phyloP scores from a whole-genome alignment of 2,329 filamentous ascomycete species.

The Colletotrichum plurivorum region DNA sequence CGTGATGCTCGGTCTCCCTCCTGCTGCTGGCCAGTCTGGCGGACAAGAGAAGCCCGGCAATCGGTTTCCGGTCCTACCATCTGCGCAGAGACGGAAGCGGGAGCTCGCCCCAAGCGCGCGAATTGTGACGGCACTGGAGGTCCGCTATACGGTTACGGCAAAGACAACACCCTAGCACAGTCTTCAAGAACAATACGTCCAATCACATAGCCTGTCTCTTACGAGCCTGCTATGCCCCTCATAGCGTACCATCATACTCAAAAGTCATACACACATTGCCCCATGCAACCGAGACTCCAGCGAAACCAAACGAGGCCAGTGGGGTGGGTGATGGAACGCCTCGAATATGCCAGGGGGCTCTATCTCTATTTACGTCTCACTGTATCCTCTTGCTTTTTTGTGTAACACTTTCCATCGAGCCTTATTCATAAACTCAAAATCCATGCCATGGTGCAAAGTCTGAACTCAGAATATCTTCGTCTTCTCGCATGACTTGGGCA shows the following conservation, averaged over 20 bases:
- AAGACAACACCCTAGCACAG: too few species aligned
- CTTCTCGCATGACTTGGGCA: neutral
- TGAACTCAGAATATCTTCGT: neutral
- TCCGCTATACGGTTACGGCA: too few species aligned
- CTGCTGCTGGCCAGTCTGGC: too few species aligned
- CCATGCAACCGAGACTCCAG: slow-evolving; percentile 38
- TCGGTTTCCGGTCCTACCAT: too few species aligned
- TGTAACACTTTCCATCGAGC: slow-evolving; percentile 27
- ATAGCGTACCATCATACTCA: slow-evolving; percentile 27
- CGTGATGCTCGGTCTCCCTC: too few species aligned
- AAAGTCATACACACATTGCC: slow-evolving; percentile 30
- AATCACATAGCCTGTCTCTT: neutral
- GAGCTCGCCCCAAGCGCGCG: too few species aligned
- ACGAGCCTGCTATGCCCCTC: slow-evolving; percentile 14
- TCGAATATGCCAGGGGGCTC: slow-evolving; percentile 37
- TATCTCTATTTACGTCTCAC: slow-evolving; percentile 40
- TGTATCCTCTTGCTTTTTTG: slow-evolving; percentile 38
- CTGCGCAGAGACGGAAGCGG: too few species aligned
- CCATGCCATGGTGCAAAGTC: neutral
- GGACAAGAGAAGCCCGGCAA: too few species aligned
- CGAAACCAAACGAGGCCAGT: slow-evolving; percentile 20
- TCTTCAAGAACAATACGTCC: neutral
- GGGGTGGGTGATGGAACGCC: neutral
- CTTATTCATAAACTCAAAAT: slow-evolving; percentile 9
- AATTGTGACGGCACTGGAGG: too few species aligned